Evolutionary conservation across 192 early-diverging fungal species (phyloP).

Genomic region (Haplosporangium gracile): DNA sequence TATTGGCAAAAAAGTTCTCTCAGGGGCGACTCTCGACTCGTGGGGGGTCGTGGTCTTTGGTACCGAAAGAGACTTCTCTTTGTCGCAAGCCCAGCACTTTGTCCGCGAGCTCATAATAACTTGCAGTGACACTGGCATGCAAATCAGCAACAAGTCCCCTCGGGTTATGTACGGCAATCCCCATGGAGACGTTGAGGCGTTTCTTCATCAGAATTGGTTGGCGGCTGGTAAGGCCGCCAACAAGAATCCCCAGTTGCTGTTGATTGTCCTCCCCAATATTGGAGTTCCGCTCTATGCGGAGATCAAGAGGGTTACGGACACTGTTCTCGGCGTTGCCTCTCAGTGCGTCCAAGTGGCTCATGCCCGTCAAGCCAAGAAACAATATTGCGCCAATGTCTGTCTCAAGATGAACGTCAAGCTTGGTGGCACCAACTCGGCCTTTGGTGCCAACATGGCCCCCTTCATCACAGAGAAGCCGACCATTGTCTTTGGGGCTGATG

Average conservation of each 20-base stretch:
- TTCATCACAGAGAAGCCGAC: conserved; percentile 78
- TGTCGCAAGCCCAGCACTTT: conserved; percentile 72
- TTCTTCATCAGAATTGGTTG: conserved; percentile 78
- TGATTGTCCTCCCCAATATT: conserved; percentile 89
- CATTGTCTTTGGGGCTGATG: conserved; percentile 92
- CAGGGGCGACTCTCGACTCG: conserved; percentile 77
- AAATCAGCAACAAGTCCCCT: conserved; percentile 59
- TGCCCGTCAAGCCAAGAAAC: conserved; percentile 77
- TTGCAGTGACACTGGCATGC: conserved; percentile 79
- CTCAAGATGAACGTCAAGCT: conserved; percentile 97
- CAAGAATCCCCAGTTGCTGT: conserved; percentile 80
- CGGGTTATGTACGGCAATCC: conserved; percentile 65
- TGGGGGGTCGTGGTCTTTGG: conserved; percentile 90
- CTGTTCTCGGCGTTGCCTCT: conserved; percentile 86
- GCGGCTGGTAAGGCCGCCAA: conserved; percentile 75
- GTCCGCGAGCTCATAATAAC: conserved; percentile 79
- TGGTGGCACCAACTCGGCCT: conserved; percentile 85
- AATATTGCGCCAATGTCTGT: conserved; percentile 93
- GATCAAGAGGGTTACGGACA: conserved; percentile 92
- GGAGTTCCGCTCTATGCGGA: conserved; percentile 85
- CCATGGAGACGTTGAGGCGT: conserved; percentile 79
- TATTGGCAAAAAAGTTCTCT: conserved; percentile 79
- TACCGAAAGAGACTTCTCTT: conserved; percentile 63
- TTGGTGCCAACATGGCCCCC: conserved; percentile 66
- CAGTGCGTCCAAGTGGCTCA: conserved; percentile 93